Evolutionary conservation across 768 basidiomycete species (phyloP).

Genomic region (Russula brevipes): DNA sequence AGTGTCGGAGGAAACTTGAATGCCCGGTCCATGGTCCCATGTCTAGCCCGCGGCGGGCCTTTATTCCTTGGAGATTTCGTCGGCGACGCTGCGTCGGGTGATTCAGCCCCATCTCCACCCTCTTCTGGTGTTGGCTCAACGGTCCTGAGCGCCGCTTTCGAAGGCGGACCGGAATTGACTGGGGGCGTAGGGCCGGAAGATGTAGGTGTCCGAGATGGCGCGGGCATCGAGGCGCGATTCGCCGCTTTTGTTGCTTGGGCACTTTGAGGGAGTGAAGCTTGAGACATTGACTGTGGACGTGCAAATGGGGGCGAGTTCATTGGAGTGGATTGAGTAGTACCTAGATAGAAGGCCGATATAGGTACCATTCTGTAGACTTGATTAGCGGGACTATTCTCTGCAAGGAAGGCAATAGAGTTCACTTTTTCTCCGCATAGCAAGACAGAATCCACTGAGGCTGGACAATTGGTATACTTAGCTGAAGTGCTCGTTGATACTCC

Average conservation of each 20-base stretch:
- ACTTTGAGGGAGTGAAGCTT: conserved; percentile 45
- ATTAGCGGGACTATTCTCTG: conserved; percentile 2
- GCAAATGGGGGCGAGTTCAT: conserved; percentile 37
- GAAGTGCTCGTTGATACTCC: conserved; percentile 92
- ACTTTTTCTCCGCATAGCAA: conserved; percentile 83
- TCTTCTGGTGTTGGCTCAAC: conserved; percentile 55
- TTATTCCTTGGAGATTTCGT: conserved; percentile 23
- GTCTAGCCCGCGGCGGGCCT: conserved; percentile 33
- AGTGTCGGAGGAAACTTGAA: conserved; percentile 58
- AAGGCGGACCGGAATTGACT: conserved; percentile 31
- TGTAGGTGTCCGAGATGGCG: conserved; percentile 42
- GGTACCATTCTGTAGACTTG: conserved; percentile 68
- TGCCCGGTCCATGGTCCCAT: conserved; percentile 72
- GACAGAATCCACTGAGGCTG: conserved; percentile 94
- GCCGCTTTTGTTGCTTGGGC: conserved; percentile 34
- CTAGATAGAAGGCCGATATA: conserved; percentile 78
- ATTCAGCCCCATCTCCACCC: conserved; percentile 35
- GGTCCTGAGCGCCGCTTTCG: conserved; percentile 24
- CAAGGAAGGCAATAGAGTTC: conserved; percentile 26
- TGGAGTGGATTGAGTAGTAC: conserved; percentile 50
- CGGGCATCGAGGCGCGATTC: conserved; percentile 66
- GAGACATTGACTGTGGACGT: conserved; percentile 75
- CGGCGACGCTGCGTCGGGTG: conserved; percentile 25
- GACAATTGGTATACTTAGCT: conserved; percentile 90
- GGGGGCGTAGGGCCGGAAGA: conserved; percentile 39